Evolutionary conservation across 192 early-diverging fungal genomes (phyloP).

Genomic region (Backusella psychrophila): DNA sequence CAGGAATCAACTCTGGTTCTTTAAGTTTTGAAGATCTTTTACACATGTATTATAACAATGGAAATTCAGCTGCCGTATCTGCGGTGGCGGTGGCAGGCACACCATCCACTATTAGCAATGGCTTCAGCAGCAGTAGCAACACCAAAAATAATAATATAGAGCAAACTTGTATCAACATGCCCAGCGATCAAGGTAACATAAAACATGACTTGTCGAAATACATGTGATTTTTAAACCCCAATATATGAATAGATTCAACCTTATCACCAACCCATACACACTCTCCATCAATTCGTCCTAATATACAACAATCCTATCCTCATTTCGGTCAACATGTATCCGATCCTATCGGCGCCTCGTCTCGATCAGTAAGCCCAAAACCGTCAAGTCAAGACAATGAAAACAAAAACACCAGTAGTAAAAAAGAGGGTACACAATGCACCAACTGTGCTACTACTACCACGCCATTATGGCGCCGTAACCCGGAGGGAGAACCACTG

Average conservation of each 20-base stretch:
- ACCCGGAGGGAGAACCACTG: slow-evolving; percentile 75
- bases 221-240: too few relatives aligned
- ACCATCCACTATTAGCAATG: not conserved
- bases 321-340: not conserved
- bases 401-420: not conserved
- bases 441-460: slow-evolving; percentile 80
- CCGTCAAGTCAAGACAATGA: not conserved
- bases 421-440: slow-evolving; percentile 43
- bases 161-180: not conserved
- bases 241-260: not conserved
- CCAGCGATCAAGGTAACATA: not conserved
- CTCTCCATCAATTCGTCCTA: not conserved
- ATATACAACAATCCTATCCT: not conserved
- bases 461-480: slow-evolving; percentile 90
- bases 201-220: too few relatives aligned
- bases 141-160: not conserved
- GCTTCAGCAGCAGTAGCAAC: not conserved
- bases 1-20: slow-evolving; percentile 4
- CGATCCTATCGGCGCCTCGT: not conserved
- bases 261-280: not conserved
- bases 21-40: slow-evolving; percentile 27
- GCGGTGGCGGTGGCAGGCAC: not conserved
- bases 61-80: not conserved
- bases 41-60: slow-evolving; percentile 17
- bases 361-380: not conserved